Evolutionary conservation across 2,329 filamentous ascomycete genomes (phyloP), one percentile per base, ranked within the genome.

Genomic region (Thermothelomyces thermophilus): DNA sequence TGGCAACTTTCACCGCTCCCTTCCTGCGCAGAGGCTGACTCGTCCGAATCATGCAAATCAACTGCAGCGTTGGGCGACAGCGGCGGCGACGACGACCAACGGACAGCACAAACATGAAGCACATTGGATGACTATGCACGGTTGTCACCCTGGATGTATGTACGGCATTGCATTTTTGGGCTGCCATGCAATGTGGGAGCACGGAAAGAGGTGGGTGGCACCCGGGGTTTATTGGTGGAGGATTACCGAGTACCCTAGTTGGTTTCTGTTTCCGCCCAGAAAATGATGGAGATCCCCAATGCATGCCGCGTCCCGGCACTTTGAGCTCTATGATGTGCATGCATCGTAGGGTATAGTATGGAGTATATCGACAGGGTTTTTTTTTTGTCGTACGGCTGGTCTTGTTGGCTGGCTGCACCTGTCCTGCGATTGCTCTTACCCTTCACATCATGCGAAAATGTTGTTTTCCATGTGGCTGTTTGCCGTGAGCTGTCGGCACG

Each of bases 151-250:
- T n/a, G 5, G 24, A 26, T 41, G 37, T 11, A 48, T 20, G 45
- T 35, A 41, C 16, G 28, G 20, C 35, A 19, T 24, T 26, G 44
- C 28, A 17, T 41, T 47, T 36, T 34, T 26, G 43, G 34, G 7
- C 7, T 30, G 5, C 9, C 20, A 22, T 46, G n/a, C 24, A 10
- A 30, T 39, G 34, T 31, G 34, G 11, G 34, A 11, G 35, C 24
- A 47, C 45, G 19, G 19, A 47, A 41, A 19, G 14, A 36, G 36
- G n/a, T n/a, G n/a, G n/a, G n/a, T n/a, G n/a, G n/a, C n/a, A n/a
- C n/a, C n/a, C n/a, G n/a, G 30, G 39, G 24, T 24, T 6, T 34
- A 46, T 31, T 31, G 34, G 39, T 17, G 24, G 24, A 39, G 31
- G 17, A 26, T 26, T 26, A 22, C 35, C n/a, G n/a, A n/a, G n/a